Base-by-base conservation (phyloP, 305 asterid species). In the Fraxinus nigra region DNA sequence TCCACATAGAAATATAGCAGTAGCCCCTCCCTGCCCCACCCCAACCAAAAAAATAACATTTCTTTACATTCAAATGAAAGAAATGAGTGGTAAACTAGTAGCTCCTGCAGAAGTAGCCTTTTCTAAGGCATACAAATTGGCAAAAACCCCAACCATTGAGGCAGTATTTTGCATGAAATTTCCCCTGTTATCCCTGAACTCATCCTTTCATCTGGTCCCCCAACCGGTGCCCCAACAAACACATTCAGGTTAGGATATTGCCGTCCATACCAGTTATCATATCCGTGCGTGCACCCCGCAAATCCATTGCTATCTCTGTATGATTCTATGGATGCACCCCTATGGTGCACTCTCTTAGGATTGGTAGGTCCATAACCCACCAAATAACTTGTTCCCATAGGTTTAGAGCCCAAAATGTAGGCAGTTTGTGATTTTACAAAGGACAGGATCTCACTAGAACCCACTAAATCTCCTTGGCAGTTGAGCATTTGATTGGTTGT, bases 221-320 rank as follows among this genome's bases (percentile, higher is more conserved):
- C 98, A 0, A 94, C 97, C 0, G 94, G 82, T 0, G 97, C 97
- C 20, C 98, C 99, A 0, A 89, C 87, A 0, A 94, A 83, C 1
- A 87, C 87, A 37, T 93, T 92, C 0, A 95, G 98, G 83, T 95
- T 92, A 0, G 97, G 90, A 11, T 82, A 86, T 26, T 75, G 79
- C 0, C 90, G 87, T 0, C 97, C 93, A 26, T 89, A 90, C 92
- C 94, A 92, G 32, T 82, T 81, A 20, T 90, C 97, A 33, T 93
- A 93, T 2, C 99, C 97, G 82, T 93, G 98, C 0, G 93, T 95
- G 89, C 97, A 93, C 69, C 98, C 97, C 97, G 89, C 86, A 30
- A 93, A 95, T 3, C 85, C 91, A n/a, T 89, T 88, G 72, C 78
- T 89, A 1, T 78, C 92, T 75, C 80, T 89, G 77, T 87, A 89